Evolutionary conservation across 331 rosid species (phyloP).

Genomic region (Malus hybrid): DNA sequence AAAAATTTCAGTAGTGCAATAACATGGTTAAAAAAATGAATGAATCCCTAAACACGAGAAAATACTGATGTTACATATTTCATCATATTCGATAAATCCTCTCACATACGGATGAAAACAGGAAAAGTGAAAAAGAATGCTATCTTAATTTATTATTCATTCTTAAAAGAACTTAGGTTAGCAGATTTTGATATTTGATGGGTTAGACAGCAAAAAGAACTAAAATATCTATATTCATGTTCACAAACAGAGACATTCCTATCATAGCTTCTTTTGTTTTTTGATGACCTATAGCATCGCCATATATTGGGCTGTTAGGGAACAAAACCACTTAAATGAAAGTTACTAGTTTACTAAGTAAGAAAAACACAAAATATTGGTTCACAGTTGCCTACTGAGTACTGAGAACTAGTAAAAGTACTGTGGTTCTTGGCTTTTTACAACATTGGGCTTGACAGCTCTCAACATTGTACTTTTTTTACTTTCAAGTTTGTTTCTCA

Average conservation of each 20-base stretch:
- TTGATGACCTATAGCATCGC: neutral
- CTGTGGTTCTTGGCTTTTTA: neutral
- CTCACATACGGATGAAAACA: neutral
- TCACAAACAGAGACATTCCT: neutral
- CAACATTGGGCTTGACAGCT: neutral
- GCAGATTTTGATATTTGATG: neutral
- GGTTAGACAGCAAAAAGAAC: neutral
- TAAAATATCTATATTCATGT: too few relatives aligned
- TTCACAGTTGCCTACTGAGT: neutral
- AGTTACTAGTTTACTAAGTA: neutral
- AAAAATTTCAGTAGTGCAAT: neutral
- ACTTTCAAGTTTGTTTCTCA: too few relatives aligned
- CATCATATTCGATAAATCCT: too few relatives aligned
- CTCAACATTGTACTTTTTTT: neutral
- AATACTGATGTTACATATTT: too few relatives aligned
- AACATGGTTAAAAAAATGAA: neutral
- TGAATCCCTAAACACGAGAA: neutral
- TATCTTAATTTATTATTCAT: too few relatives aligned
- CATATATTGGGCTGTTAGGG: neutral
- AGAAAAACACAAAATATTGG: neutral
- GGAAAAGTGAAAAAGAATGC: neutral
- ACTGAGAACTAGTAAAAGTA: neutral
- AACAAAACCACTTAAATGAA: neutral
- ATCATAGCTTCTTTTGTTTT: neutral
- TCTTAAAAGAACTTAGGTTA: neutral